phyloP scores from a whole-genome alignment of 2,329 filamentous ascomycete species.

The Fusarium decemcellulare region DNA sequence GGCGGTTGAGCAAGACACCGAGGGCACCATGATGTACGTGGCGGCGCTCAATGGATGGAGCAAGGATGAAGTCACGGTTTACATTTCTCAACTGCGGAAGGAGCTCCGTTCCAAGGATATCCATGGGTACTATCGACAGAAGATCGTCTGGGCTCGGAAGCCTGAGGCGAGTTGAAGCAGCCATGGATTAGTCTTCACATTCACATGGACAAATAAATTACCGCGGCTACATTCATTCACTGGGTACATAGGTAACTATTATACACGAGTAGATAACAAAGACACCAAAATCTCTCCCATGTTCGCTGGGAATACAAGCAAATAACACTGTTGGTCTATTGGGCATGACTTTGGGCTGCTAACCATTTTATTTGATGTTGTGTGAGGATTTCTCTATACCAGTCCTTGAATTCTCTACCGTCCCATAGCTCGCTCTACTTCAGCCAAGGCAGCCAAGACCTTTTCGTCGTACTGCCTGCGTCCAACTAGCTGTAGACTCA shows the following conservation, averaged over 20 bases:
- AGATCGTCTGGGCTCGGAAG: conserved; percentile 5
- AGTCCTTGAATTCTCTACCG: too few species aligned
- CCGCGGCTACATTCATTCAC: too few species aligned
- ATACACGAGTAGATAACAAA: too few species aligned
- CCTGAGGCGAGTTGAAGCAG: neutral
- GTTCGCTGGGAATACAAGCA: too few species aligned
- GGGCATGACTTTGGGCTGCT: too few species aligned
- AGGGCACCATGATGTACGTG: conserved; percentile 11
- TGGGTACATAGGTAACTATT: too few species aligned
- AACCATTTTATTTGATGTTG: too few species aligned
- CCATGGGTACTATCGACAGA: conserved; percentile 4
- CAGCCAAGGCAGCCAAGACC: neutral
- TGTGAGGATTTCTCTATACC: too few species aligned
- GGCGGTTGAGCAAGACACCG: conserved; percentile 10
- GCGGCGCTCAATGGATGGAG: neutral
- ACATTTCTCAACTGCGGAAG: conserved; percentile 4
- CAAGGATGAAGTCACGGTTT: conserved; percentile 4
- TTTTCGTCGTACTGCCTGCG: neutral
- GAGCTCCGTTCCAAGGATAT: conserved; percentile 1
- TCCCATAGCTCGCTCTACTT: neutral
- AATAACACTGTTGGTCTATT: too few species aligned
- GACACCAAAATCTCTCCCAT: too few species aligned
- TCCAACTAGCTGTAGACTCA: neutral
- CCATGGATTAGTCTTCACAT: too few species aligned
- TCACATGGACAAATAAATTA: too few species aligned